A percentile compares a stretch with the other conserved stretches of the same genome.
These are phyloP conservation scores for Erodium trifolium DNA, from an alignment of 441 rosid species.

Conservation along the genomic window DNA sequence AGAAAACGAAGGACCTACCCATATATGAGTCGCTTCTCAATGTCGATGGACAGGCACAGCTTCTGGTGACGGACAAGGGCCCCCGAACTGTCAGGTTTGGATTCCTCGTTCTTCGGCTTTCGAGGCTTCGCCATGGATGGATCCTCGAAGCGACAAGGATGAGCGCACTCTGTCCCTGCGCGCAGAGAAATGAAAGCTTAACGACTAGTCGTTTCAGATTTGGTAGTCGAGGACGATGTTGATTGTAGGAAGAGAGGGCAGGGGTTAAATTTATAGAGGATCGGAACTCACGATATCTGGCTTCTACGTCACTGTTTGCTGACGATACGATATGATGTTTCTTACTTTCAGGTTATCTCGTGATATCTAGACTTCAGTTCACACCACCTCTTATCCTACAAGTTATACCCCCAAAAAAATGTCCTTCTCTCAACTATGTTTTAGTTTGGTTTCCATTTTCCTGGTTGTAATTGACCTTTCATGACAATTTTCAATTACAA, in stretches of 20 bases:
- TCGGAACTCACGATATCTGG: neutral
- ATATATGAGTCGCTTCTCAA: constrained; percentile 57
- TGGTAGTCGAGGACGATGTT: neutral
- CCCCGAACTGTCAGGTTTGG: constrained; percentile 61
- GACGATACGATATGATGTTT: neutral
- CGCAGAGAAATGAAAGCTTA: neutral
- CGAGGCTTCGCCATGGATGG: constrained; percentile 77
- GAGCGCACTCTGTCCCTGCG: no score
- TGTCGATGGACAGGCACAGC: constrained; percentile 80
- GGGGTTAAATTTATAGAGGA: neutral
- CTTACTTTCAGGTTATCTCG: neutral
- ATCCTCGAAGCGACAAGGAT: no score
- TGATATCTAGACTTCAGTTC: neutral
- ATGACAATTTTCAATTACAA: no score
- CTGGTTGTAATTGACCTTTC: no score
- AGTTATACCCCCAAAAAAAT: no score
- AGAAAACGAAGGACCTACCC: constrained; percentile 39
- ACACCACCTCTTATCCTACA: no score
- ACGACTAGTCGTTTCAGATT: neutral
- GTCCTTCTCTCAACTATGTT: no score
- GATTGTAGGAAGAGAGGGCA: neutral
- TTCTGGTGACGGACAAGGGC: constrained; percentile 87
- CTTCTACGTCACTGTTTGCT: neutral
- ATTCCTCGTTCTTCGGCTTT: constrained; percentile 68
- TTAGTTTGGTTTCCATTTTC: no score